Evolutionary conservation across 2,329 filamentous ascomycete genomes (phyloP).

Genomic region (Alternaria longipes): DNA sequence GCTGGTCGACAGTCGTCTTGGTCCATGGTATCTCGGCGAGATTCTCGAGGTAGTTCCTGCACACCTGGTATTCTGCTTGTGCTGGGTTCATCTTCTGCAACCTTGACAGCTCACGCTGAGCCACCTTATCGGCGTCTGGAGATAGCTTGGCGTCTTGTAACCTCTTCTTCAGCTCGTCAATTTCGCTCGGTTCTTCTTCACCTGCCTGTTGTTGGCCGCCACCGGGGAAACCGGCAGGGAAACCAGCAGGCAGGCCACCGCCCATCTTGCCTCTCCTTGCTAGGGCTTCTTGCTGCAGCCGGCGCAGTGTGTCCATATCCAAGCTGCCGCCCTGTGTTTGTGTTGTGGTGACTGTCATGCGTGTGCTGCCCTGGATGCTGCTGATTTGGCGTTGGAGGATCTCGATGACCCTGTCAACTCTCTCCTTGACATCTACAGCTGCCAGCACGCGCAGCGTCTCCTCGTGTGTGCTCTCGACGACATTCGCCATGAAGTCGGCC

Average conservation of each 20-base stretch:
- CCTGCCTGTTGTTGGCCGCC: conserved; percentile 56
- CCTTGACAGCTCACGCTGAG: conserved; percentile 85
- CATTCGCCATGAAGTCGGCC: conserved; percentile 96
- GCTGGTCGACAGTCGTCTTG: conserved; percentile 81
- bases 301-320: conserved; percentile 56
- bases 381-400: conserved; percentile 83
- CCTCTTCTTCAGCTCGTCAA: conserved; percentile 90
- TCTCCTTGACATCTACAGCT: conserved; percentile 78
- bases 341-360: conserved; percentile 79
- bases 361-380: conserved; percentile 85
- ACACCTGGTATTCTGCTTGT: conserved; percentile 95
- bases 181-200: conserved; percentile 85
- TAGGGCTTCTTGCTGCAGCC: conserved; percentile 55
- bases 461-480: conserved; percentile 86
- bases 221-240: conserved; percentile 56
- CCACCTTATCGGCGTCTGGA: conserved; percentile 87
- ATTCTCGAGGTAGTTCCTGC: conserved; percentile 91
- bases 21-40: conserved; percentile 94
- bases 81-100: conserved; percentile 95
- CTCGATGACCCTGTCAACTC: conserved; percentile 83
- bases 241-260: conserved; percentile 45
- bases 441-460: conserved; percentile 89
- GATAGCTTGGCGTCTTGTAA: conserved; percentile 82
- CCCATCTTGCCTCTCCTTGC: conserved; percentile 47
- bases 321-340: conserved; percentile 58